These are phyloP conservation scores for Petrea volubilis DNA, from an alignment of 257 asterid species.

Conservation along the genomic window DNA sequence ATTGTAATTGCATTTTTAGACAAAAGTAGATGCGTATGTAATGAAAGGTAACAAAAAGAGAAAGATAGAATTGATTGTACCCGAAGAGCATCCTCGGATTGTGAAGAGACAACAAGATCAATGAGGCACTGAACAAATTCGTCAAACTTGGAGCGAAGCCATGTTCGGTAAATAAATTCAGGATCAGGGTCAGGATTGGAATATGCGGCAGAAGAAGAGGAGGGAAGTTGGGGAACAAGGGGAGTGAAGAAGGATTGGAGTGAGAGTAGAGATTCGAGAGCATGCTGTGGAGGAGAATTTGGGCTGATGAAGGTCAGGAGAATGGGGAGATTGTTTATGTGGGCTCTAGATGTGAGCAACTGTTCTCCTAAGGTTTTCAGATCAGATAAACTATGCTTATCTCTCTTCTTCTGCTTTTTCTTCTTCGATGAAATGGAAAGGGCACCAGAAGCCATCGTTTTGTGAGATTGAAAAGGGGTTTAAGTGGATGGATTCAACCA, in stretches of 20 bases:
- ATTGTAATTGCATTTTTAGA: neutral
- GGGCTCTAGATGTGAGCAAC: constrained; percentile 67
- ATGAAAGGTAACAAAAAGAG: too few relatives aligned
- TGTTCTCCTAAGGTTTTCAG: constrained; percentile 65
- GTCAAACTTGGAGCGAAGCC: constrained; percentile 85
- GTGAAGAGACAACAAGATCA: constrained; percentile 42
- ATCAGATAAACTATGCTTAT: constrained; percentile 34
- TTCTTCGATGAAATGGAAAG: constrained; percentile 34
- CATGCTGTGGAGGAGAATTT: constrained; percentile 50
- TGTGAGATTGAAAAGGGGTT: too few relatives aligned
- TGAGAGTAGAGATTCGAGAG: constrained; percentile 74
- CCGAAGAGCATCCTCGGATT: constrained; percentile 55
- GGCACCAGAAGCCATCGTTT: constrained; percentile 34
- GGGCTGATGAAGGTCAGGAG: constrained; percentile 60
- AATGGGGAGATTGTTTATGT: constrained; percentile 72
- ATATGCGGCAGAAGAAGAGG: constrained; percentile 20
- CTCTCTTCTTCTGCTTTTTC: constrained; percentile 31
- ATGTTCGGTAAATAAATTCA: constrained; percentile 50
- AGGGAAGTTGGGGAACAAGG: constrained; percentile 58
- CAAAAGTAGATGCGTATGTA: neutral
- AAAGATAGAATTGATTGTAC: constrained; percentile 25
- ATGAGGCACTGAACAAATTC: constrained; percentile 48
- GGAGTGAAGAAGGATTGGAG: constrained; percentile 89
- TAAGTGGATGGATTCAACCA: too few relatives aligned
- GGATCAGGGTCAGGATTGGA: constrained; percentile 39